phyloP scores from a whole-genome alignment of 331 rosid genomes.

The Rosa hybrid region DNA sequence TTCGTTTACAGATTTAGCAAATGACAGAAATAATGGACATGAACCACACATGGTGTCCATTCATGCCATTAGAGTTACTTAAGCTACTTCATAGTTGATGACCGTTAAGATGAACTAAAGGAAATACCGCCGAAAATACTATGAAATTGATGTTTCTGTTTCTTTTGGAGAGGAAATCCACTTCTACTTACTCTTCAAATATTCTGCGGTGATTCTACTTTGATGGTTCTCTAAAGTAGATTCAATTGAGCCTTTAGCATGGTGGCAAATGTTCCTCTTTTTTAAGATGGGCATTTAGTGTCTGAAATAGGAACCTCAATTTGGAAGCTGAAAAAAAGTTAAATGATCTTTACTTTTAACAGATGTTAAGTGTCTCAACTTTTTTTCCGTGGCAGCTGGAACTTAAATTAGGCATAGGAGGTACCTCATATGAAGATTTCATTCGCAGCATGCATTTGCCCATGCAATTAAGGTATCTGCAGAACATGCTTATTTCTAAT shows the following conservation, averaged over 20 bases:
- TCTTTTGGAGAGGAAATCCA: not conserved
- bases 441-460: slow-evolving; percentile 89
- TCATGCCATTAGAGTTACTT: not conserved
- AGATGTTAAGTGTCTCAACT: slow-evolving; percentile 17
- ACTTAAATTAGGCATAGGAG: slow-evolving; percentile 88
- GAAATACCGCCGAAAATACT: not conserved
- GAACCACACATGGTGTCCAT: not conserved
- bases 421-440: slow-evolving; percentile 93
- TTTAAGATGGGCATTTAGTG: not conserved
- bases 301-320: not conserved
- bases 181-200: not conserved
- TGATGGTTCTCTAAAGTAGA: not conserved
- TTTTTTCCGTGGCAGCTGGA: slow-evolving; percentile 65
- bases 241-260: not conserved
- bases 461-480: slow-evolving; percentile 70
- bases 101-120: not conserved
- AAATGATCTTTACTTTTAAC: slow-evolving; percentile 1
- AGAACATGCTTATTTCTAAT: not conserved
- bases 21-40: not conserved
- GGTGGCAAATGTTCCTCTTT: not conserved
- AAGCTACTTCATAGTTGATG: not conserved
- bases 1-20: not conserved
- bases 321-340: not conserved
- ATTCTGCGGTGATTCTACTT: not conserved
- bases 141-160: not conserved